Percentiles rank a stretch among this genome's conserved stretches.
Evolutionary conservation across 1,284 basidiomycete species (phyloP).

Genomic region (Cutaneotrichosporon cavernicola): DNA sequence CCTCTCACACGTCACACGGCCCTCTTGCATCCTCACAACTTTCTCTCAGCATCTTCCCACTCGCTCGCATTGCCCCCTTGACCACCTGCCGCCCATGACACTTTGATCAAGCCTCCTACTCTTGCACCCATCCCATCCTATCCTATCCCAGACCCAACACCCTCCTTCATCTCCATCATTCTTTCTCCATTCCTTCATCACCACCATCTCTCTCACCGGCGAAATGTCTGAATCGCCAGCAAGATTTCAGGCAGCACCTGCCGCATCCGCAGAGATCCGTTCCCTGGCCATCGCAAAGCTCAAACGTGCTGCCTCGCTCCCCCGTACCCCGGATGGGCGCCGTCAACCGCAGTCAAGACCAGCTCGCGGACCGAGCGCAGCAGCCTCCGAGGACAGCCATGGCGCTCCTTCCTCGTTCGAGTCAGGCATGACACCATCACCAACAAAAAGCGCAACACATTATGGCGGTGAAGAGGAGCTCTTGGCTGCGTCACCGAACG

Average conservation of each 20-base stretch:
- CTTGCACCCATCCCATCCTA: background rate
- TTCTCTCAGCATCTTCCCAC: background rate
- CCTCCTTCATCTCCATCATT: background rate
- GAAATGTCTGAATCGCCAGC: slow-evolving; percentile 17
- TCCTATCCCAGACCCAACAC: background rate
- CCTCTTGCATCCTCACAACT: background rate
- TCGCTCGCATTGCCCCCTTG: background rate
- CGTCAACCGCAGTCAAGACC: slow-evolving; percentile 65
- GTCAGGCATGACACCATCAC: slow-evolving; percentile 11
- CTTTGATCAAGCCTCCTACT: background rate
- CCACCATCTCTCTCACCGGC: background rate
- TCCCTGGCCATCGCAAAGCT: slow-evolving; percentile 83
- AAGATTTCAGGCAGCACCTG: slow-evolving; percentile 15
- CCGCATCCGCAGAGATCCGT: slow-evolving; percentile 49
- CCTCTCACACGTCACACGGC: background rate
- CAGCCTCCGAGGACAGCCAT: slow-evolving; percentile 8
- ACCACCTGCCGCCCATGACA: slow-evolving; percentile 5
- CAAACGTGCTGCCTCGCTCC: slow-evolving; percentile 81
- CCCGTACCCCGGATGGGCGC: slow-evolving; percentile 80
- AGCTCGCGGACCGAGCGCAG: slow-evolving; percentile 44
- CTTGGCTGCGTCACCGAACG: slow-evolving; percentile 37
- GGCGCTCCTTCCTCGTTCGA: slow-evolving; percentile 7
- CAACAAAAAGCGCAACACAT: slow-evolving; percentile 6
- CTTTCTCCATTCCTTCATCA: background rate
- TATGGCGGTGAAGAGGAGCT: slow-evolving; percentile 37